Evolutionary conservation across 768 basidiomycete genomes (phyloP).

Genomic region (Lactarius akahatsu): DNA sequence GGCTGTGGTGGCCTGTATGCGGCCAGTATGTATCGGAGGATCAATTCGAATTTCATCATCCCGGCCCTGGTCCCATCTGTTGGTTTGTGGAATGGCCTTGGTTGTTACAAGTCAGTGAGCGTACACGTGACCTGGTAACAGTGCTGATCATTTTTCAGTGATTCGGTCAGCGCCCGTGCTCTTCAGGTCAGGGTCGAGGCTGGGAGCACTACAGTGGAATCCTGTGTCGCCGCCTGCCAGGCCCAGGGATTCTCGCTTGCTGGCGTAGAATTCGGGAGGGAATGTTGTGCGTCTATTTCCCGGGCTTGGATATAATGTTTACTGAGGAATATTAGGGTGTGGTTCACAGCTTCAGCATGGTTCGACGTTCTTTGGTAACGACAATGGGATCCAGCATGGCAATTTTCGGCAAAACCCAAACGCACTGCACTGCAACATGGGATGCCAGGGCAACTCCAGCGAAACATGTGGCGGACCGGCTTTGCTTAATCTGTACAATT

Average conservation of each 20-base stretch:
- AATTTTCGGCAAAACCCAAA: not conserved
- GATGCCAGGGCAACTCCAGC: constrained; percentile 13
- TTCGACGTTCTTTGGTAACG: not conserved
- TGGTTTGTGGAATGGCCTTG: constrained; percentile 64
- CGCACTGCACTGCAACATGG: not conserved
- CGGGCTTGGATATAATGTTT: not conserved
- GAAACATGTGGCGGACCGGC: constrained; percentile 11
- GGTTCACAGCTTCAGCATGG: not conserved
- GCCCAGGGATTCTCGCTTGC: constrained; percentile 64
- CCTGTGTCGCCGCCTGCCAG: constrained; percentile 65
- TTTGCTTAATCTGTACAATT: constrained; percentile 8
- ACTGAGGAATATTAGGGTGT: not conserved
- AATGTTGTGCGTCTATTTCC: not conserved
- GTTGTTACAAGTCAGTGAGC: constrained; percentile 60
- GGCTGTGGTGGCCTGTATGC: constrained; percentile 43
- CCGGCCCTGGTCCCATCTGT: constrained; percentile 53
- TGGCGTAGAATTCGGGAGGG: constrained; percentile 44
- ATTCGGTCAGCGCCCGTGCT: constrained; percentile 37
- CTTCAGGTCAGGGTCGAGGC: constrained; percentile 36
- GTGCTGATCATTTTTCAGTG: constrained; percentile 30
- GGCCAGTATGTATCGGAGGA: constrained; percentile 57
- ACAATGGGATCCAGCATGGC: not conserved
- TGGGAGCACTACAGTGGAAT: constrained; percentile 58
- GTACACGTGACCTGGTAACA: not conserved
- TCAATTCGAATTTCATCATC: constrained; percentile 43